Evolutionary conservation across 2,329 filamentous ascomycete species (phyloP), one percentile per base, ranked within the genome.

Genomic region (Aspergillus neoniger): DNA sequence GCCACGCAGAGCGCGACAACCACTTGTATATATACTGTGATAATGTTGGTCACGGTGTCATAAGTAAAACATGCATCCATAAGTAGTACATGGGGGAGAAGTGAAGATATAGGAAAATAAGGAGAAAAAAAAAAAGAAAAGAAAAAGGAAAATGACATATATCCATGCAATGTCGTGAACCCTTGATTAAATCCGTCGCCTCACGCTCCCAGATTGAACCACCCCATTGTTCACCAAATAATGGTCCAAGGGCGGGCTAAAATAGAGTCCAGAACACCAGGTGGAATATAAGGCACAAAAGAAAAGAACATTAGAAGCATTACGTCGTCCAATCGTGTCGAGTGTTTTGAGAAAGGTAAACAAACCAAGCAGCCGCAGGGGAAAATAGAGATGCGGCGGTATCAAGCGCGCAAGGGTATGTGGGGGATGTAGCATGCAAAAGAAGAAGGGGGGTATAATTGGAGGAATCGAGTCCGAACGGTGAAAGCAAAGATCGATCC

Each of bases 261-360:
- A 59, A 58, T 36, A 59, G 47, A 57, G 49, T 50, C 51, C 54
- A 58, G 23, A 62, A 55, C 51, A 61, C 57, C 50, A 58, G 54
- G 23, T 54, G 41, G 47, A 58, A 59, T 30, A 59, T 57, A 60
- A 55, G 38, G 17, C 57, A 58, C 23, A 59, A 58, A 39, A 55
- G 61, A 58, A 63, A 61, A 59, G 63, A 65, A 60, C 67, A 67
- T 69, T 70, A 67, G 70, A 61, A 70, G 67, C 70, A 69, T 73
- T 69, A 68, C 69, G 60, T 72, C 69, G 61, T 73, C 60, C 56
- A 69, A 64, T 74, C 72, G 67, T 72, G 58, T 72, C 68, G 62
- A 70, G 66, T 66, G 68, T 58, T 69, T 62, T 66, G 65, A 36
- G 56, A 36, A 36, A 63, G 61, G 63, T 57, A 59, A 63, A 58